A percentile compares a stretch with the other conserved stretches of the same genome.
phyloP scores from a whole-genome alignment of 768 basidiomycete species.

The Tricholoma sp. region DNA sequence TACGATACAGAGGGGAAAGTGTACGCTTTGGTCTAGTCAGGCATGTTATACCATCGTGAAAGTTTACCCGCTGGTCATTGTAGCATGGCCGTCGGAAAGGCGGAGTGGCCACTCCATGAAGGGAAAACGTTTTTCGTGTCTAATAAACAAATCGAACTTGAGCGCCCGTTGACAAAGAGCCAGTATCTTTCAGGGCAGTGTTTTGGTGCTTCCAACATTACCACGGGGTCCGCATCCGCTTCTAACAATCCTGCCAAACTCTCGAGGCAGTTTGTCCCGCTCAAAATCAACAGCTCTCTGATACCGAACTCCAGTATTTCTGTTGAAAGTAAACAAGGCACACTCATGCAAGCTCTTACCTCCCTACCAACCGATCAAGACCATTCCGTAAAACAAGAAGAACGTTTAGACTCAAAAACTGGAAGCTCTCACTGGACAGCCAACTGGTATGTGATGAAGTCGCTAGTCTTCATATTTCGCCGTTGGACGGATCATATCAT shows the following conservation, averaged over 20 bases:
- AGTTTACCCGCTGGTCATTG: neutral
- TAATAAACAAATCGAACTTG: constrained; percentile 63
- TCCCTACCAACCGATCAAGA: constrained; percentile 19
- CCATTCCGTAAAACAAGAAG: constrained; percentile 7
- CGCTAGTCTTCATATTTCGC: neutral
- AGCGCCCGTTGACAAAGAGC: constrained; percentile 44
- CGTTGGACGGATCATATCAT: constrained; percentile 2
- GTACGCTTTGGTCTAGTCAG: constrained; percentile 32
- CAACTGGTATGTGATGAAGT: constrained; percentile 45
- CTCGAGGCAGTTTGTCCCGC: constrained; percentile 16
- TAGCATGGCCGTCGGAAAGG: constrained; percentile 51
- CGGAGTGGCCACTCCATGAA: constrained; percentile 33
- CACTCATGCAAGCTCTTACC: constrained; percentile 38
- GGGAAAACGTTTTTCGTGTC: constrained; percentile 35
- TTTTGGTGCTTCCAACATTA: constrained; percentile 33
- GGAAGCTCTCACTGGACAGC: constrained; percentile 55
- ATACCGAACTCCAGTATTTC: constrained; percentile 11
- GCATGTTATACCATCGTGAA: neutral
- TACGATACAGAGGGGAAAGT: constrained; percentile 61
- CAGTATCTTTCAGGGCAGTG: constrained; percentile 65
- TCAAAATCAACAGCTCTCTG: constrained; percentile 21
- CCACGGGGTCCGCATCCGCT: neutral
- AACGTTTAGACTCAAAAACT: constrained; percentile 5
- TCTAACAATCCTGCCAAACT: neutral
- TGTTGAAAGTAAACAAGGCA: constrained; percentile 15